Evolutionary conservation across 352 stramenopile genomes (phyloP), one percentile per base, ranked within the genome.

Genomic region (Phytophthora citricola): DNA sequence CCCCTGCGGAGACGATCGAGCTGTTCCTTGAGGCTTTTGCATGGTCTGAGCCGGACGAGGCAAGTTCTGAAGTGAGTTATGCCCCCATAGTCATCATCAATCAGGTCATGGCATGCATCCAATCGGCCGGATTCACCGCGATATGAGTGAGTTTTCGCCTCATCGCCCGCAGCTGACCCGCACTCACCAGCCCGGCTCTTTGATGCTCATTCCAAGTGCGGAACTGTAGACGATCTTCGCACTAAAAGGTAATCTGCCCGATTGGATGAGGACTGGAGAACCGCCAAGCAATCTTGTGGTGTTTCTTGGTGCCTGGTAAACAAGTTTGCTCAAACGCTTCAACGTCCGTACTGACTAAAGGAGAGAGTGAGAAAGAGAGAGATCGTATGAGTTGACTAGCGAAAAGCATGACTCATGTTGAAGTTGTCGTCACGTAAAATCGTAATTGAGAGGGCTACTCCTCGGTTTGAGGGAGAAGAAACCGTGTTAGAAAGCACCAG

Each of bases 1-100:
- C 32, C 26, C 27, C 43, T 14, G 34, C 20, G 43, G 46, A 50
- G 38, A 3, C 3, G 34, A 53, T 26, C 45, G 46, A 51, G 57
- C 29, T 9, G 26, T 26, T 20, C 45, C 8, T 14, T 32, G 43
- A 26, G 45, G 34, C 14, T 34, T 57, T 27, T 70, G 62, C 62
- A 70, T 70, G 10, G 12, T 27, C 32, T 17, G 53, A 58, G 61
- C 48, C 47, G 45, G 46, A 58, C 39, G 54, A 8, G 8, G 55
- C 8, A 14, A 56, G 59, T 65, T 70, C n/a, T 58, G 47, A 59
- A 70, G 54, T 70, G 54, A 65, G 22, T 31, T 22, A 12, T 61
- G 40, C 15, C n/a, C 15, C 5, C 12, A 15, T 60, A 65, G 54
- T 65, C 62, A 70, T 65, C 46, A 67, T 50, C 41, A 50, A 54